Evolutionary conservation across 2,329 filamentous ascomycete genomes (phyloP), one percentile per base, ranked within the genome.

Genomic region (Sporothrix brunneoviolacea): DNA sequence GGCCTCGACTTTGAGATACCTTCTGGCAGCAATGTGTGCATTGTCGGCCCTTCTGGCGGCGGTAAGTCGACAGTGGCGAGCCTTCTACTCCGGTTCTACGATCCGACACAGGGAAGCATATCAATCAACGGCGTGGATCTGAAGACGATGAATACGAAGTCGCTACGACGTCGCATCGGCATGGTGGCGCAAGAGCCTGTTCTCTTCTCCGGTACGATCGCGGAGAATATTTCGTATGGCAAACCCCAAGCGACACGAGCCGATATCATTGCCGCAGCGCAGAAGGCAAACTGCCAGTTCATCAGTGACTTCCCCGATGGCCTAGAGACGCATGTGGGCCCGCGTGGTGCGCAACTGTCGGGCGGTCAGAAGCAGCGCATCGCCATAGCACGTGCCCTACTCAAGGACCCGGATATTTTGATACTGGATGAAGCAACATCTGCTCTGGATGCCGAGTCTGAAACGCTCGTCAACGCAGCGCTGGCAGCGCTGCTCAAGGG

Each of bases 361-460:
- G 93, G 93, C 46, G 93, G 93, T 0, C 93, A 98, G 68, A 97
- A 97, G 70, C 93, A 98, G 68, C 85, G 93, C 56, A 97, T 98
- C 61, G 93, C 93, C 33, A 98, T 98, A 65, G 93, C 93, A 5
- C 82, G 94, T 49, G 93, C 93, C 12, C 76, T 98, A 24, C 83
- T 98, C 59, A 97, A 97, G 68, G 82, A 96, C 56, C 94, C 94
- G 0, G 93, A 98, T 69, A 97, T 98, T 56, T 74, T 98, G 24
- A 95, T 98, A 54, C 79, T 98, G 1, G 93, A 98, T 63, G 93
- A 98, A 74, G 88, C 94, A 16, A 98, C 94, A 0, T 95, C 89
- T 3, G 93, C 93, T 0, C 77, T 98, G 8, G 93, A 98, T 64
- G 93, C 93, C 13, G 93, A 98, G 68, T 95, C 89, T 0, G 93